Evolutionary conservation across 2,329 filamentous ascomycete species (phyloP), one percentile per base, ranked within the genome.

Genomic region (Leptodontidium sp.): DNA sequence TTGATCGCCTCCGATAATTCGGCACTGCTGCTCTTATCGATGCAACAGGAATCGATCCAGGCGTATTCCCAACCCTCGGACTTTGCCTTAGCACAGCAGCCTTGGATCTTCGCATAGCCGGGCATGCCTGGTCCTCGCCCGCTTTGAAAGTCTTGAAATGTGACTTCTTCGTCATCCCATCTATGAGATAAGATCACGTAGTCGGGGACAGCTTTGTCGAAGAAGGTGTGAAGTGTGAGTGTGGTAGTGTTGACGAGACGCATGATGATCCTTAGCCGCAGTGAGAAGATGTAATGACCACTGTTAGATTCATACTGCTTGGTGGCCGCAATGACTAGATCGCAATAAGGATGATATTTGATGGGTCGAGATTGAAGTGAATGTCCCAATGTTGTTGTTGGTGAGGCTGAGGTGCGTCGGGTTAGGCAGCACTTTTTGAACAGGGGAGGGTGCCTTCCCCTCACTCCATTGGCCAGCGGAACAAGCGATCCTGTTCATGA

Each of bases 121-220:
- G 26, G 55, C 61, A 67, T 61, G n/a, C 55, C 32, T 14, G 35
- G n/a, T 11, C 61, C 68, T 43, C 57, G 26, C 4, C 40, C 55
- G 26, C 45, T 50, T 45, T 55, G 15, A 50, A 70, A 29, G 9
- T 67, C 53, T 35, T 70, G 55, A 21, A 65, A 53, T 14, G 35
- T 65, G 49, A 70, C 62, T 55, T 69, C 68, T 11, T 43, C 65
- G 21, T 65, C 65, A 24, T 65, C 65, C 68, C 65, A 70, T 38
- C 49, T 52, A 47, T 67, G 68, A 53, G 68, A 70, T n/a, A 70
- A 58, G 49, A 65, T 65, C 0, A 64, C 68, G 55, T 70, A 70
- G 2, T 26, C n/a, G 9, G 47, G 68, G 2, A 67, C 59, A 45
- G 64, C 50, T n/a, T 45, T 43, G 17, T 65, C 66, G 64, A 68